phyloP scores from a whole-genome alignment of 768 basidiomycete species.

The Polyporus arcularius region DNA sequence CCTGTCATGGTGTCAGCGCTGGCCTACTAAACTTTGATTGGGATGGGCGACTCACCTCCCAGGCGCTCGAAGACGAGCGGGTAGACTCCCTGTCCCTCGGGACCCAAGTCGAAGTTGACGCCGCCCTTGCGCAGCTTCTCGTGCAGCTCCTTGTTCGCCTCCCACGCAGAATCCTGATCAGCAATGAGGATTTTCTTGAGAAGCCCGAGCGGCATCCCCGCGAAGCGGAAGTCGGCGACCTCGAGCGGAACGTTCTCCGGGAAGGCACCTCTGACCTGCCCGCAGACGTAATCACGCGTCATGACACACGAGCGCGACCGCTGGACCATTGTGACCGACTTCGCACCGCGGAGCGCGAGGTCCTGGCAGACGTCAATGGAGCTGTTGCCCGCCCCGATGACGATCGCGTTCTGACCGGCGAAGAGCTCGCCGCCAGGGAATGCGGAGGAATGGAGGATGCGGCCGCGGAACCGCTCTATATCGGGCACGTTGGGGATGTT shows the following conservation, averaged over 20 bases:
- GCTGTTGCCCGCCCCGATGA: slow-evolving; percentile 65
- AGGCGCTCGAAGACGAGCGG: slow-evolving; percentile 32
- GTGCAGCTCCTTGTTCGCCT: slow-evolving; percentile 37
- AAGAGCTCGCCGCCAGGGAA: slow-evolving; percentile 51
- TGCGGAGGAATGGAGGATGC: slow-evolving; percentile 51
- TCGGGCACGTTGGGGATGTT: slow-evolving; percentile 48
- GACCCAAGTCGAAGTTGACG: slow-evolving; percentile 40
- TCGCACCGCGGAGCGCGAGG: slow-evolving; percentile 29
- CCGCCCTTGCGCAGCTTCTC: slow-evolving; percentile 37
- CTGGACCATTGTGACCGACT: slow-evolving; percentile 42
- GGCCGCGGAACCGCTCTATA: slow-evolving; percentile 51
- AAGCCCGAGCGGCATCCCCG: slow-evolving; percentile 31
- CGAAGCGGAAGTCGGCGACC: slow-evolving; percentile 38
- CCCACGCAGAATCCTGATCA: slow-evolving; percentile 8
- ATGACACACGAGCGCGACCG: slow-evolving; percentile 40
- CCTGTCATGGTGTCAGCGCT: neutral
- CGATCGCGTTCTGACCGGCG: slow-evolving; percentile 61
- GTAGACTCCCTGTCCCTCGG: slow-evolving; percentile 38
- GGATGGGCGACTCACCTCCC: slow-evolving; percentile 29
- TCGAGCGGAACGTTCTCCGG: slow-evolving; percentile 35
- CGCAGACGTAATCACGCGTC: slow-evolving; percentile 12
- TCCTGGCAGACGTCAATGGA: slow-evolving; percentile 29
- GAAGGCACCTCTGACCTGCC: slow-evolving; percentile 1
- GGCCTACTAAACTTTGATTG: neutral
- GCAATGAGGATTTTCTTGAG: slow-evolving; percentile 1